Conservation (phyloP, 805 yeast species). For the Schizosaccharomyces osmophilus region DNA sequence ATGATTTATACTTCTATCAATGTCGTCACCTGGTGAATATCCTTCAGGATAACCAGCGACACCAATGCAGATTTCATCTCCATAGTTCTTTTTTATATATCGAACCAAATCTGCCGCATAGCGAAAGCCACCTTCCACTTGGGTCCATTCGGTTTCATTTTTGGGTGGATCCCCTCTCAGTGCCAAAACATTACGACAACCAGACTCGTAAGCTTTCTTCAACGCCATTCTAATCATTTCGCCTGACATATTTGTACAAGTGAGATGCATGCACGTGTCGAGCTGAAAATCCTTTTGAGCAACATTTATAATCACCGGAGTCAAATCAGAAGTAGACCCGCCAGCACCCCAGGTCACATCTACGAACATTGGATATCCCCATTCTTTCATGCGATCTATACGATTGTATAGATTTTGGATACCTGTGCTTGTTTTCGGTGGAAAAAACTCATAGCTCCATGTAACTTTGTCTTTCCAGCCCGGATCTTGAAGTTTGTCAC, state of each 20-base stretch:
- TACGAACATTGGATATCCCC: slow-evolving; percentile 59
- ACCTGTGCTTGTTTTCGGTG: slow-evolving; percentile 78
- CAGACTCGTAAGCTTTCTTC: slow-evolving; percentile 61
- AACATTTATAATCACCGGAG: slow-evolving; percentile 79
- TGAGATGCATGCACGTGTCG: slow-evolving; percentile 93
- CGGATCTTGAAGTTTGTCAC: background rate
- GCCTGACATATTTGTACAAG: slow-evolving; percentile 84
- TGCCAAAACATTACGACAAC: slow-evolving; percentile 87
- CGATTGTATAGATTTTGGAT: slow-evolving; percentile 87
- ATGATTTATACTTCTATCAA: slow-evolving; percentile 27
- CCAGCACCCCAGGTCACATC: slow-evolving; percentile 99
- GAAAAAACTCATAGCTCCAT: slow-evolving; percentile 88
- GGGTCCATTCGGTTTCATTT: slow-evolving; percentile 15
- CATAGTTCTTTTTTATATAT: slow-evolving; percentile 54
- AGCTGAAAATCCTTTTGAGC: slow-evolving; percentile 74
- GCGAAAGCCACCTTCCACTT: slow-evolving; percentile 47
- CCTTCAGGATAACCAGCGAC: slow-evolving; percentile 97
- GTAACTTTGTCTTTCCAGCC: slow-evolving; percentile 14
- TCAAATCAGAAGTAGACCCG: slow-evolving; percentile 50
- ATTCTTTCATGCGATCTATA: slow-evolving; percentile 89
- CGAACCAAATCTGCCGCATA: slow-evolving; percentile 70
- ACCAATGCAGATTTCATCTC: slow-evolving; percentile 78
- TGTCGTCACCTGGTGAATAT: slow-evolving; percentile 45
- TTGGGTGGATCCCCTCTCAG: slow-evolving; percentile 87
- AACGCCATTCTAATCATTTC: slow-evolving; percentile 64